Base-by-base conservation (phyloP, 768 basidiomycete species). In the Tricholoma matsutake region DNA sequence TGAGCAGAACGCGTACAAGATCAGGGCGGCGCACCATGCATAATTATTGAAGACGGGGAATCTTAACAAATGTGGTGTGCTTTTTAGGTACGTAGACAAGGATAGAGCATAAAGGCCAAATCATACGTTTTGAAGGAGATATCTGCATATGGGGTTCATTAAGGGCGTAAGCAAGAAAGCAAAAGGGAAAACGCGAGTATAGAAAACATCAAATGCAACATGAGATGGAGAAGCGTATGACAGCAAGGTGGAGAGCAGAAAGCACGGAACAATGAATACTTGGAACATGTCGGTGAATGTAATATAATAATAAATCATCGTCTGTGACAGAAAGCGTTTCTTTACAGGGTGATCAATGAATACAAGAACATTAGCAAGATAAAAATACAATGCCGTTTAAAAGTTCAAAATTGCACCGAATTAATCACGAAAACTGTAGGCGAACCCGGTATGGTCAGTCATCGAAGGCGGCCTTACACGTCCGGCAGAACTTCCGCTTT, bases 391-490 rank as follows among this genome's bases (percentile, higher is more conserved):
- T 57, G 55, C 35, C 41, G 49, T 54, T 61, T 65, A 57, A 61
- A 60, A 54, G 62, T 7, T 47, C 65, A 63, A 64, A 63, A 64
- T 68, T 58, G 37, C 22, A 54, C 62, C 64, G 65, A 69, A 71
- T 73, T 69, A 76, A 68, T 73, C 71, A 71, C 75, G 72, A 73
- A 82, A 83, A 61, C 65, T 75, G 63, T 82, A 81, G 51, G 72
- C 73, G 57, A 77, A 79, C 18, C 70, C 78, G 58, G 72, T 73
- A 61, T 79, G 78, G 53, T 83, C 78, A 62, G 72, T 74, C 49
- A 71, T 76, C 10, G 85, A 88, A 13, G 86, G 86, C 9, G 86
- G 85, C 18, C 86, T 78, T 57, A 88, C 78, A 88, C 84, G 41
- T 82, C 78, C 32, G 87, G 86, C 31, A 88, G 72, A 55, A 79